Base-by-base conservation (phyloP, 192 early-diverging fungal species). In the Helicostylum pulchrum region DNA sequence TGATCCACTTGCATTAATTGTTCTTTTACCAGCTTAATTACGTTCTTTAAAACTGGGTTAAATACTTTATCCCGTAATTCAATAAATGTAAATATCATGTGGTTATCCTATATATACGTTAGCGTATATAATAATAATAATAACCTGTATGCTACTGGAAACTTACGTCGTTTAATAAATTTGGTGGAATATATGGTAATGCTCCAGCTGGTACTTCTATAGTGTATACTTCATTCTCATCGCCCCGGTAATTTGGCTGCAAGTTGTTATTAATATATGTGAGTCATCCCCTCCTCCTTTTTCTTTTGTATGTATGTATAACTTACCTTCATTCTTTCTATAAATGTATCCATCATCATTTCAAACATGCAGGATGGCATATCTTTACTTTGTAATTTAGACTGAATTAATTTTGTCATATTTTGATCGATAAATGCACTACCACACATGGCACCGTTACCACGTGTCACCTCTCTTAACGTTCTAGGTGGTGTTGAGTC, bases 371-470 rank as follows among this genome's bases (percentile, higher is more conserved):
- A 80, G 44, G 66, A 42, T 49, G 71, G 72, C 52, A 78, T 81
- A 15, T 70, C 57, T 11, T 62, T 65, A 52, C 63, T 59, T 47
- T 59, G 70, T 56, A 76, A 77, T 31, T 73, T 75, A 43, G 61
- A 52, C 39, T 65, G 64, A 11, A 78, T 67, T 42, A 73, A 51
- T 23, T 57, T 62, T n/a, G 62, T 70, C 80, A 78, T 78, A 47
- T 74, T 74, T 57, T 74, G 61, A 43, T 76, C 78, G 61, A 78
- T 71, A 52, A 77, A 76, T 0, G 66, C 66, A 32, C 75, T 73
- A 67, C 77, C 80, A 55, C 76, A 74, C 11, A 74, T 68, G 8
- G 74, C 78, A 15, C 80, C 76, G 44, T 80, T 72, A 43, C 80
- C 80, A 15, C 64, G 71, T 9, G 80, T 74, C 34, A 76, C 70